Percentiles rank a stretch among this genome's conserved stretches.
Conservation (phyloP, 2,329 filamentous ascomycete genomes). For the Magnaporthiopsis rhizophila region DNA sequence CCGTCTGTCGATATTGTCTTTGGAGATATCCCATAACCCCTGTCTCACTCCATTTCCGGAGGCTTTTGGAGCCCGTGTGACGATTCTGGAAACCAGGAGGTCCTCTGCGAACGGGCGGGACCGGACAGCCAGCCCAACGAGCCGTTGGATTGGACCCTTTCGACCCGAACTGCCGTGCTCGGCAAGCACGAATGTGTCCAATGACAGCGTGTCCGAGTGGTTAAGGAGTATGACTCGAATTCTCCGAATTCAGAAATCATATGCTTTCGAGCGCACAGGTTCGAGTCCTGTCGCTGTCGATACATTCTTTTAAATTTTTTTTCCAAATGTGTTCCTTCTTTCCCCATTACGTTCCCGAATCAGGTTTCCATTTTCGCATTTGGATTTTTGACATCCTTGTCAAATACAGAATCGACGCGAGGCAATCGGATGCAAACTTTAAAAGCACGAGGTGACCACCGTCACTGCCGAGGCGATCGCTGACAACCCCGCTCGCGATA, state of each 20-base stretch:
- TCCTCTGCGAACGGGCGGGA: too few relatives aligned
- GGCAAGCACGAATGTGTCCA: neutral
- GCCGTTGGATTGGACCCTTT: neutral
- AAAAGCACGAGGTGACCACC: too few relatives aligned
- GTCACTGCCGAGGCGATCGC: too few relatives aligned
- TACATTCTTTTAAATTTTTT: neutral
- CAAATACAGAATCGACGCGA: too few relatives aligned
- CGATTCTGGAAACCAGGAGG: too few relatives aligned
- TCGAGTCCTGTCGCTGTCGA: constrained; percentile 3
- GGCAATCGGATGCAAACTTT: too few relatives aligned
- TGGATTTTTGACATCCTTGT: too few relatives aligned
- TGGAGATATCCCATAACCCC: neutral
- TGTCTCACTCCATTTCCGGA: too few relatives aligned
- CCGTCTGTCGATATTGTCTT: neutral
- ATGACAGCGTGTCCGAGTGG: neutral
- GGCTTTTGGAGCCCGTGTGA: too few relatives aligned
- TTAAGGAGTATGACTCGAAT: constrained; percentile 1
- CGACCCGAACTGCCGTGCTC: neutral
- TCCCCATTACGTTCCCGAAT: neutral
- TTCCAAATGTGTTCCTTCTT: neutral
- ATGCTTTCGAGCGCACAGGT: constrained; percentile 5
- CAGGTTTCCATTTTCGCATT: too few relatives aligned
- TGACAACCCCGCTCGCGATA: too few relatives aligned
- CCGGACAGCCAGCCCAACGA: neutral
- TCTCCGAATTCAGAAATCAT: neutral